A percentile compares a stretch with the other conserved stretches of the same genome.
Evolutionary conservation across 352 stramenopile genomes (phyloP).

Genomic region (Halophytophthora batemanensis): DNA sequence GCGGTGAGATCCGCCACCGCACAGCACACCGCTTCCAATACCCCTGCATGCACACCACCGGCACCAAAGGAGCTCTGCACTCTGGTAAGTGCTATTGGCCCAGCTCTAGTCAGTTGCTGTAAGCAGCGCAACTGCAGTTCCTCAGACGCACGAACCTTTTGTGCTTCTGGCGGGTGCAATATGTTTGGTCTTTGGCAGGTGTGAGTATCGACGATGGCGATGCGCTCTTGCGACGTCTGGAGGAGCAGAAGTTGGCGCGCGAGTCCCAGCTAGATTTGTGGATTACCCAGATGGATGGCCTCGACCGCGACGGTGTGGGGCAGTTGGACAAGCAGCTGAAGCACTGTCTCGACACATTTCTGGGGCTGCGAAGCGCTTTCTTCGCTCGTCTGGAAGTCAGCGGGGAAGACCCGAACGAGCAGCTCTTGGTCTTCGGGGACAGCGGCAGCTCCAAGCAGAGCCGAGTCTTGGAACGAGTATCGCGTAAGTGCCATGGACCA

Average conservation of each 20-base stretch:
- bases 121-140: too few relatives aligned
- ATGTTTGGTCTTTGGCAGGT: slow-evolving; percentile 18
- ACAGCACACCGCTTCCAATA: slow-evolving; percentile 27
- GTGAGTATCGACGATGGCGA: slow-evolving; percentile 80
- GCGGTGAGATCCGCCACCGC: slow-evolving; percentile 65
- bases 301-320: slow-evolving; percentile 60
- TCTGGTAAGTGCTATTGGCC: slow-evolving; percentile 25
- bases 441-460: slow-evolving; percentile 6
- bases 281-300: slow-evolving; percentile 54
- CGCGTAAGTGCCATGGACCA: slow-evolving; percentile 41
- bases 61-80: slow-evolving; percentile 55
- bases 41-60: slow-evolving; percentile 61
- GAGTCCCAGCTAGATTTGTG: slow-evolving; percentile 37
- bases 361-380: slow-evolving; percentile 31
- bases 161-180: not conserved
- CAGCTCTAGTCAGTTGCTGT: not conserved
- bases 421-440: slow-evolving; percentile 27
- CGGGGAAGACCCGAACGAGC: slow-evolving; percentile 56
- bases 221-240: slow-evolving; percentile 45
- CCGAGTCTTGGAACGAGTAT: slow-evolving; percentile 13
- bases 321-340: slow-evolving; percentile 50
- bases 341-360: slow-evolving; percentile 38
- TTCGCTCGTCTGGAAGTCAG: slow-evolving; percentile 51
- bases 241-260: slow-evolving; percentile 32
- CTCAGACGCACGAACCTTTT: not conserved